Base-by-base conservation (phyloP, 169 alveolate species). In the Plasmodium relictum region DNA sequence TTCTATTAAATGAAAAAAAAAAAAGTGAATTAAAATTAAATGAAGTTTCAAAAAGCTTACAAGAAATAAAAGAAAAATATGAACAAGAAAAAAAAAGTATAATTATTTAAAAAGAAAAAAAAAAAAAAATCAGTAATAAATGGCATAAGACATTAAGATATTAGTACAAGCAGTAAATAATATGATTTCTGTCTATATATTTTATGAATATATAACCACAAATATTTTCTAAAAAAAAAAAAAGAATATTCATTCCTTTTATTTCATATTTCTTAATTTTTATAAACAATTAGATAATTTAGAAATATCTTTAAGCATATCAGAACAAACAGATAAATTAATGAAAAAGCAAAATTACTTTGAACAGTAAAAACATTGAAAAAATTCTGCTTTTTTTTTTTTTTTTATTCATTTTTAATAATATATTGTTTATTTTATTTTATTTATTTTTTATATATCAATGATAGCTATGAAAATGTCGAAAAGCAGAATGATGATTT, bases 1-100 rank as follows among this genome's bases (percentile, higher is more conserved):
- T 70, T 24, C 26, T 86, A n/a, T 70, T 86, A 61, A 65, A 39
- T 50, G 76, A 62, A 73, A 86, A 86, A 86, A 86, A 86, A 41
- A 31, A 70, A 71, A 42, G 44, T 42, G 92, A 86, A 42, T 50
- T 69, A 31, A 86, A 45, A 22, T 59, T 86, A 45, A 59, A 31
- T 42, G 76, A 86, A 42, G 78, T 74, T 3, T 26, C 61, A 18
- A 86, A 52, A 37, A 70, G 52, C 26, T 22, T 59, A 31, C 69
- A 86, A 10, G 86, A 61, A 44, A 71, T 86, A 20, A 86, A 86
- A 37, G 88, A 86, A 63, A 73, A 86, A 63, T 86, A 86, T 48
- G 78, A 86, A 71, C 66, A 70, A 50, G 92, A 86, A 71, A 86
- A 50, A 62, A 86, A 86, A 61, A 86, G 92, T 86, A 86, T 31